Evolutionary conservation across 768 basidiomycete species (phyloP).

Genomic region (Calocybe cyanea): DNA sequence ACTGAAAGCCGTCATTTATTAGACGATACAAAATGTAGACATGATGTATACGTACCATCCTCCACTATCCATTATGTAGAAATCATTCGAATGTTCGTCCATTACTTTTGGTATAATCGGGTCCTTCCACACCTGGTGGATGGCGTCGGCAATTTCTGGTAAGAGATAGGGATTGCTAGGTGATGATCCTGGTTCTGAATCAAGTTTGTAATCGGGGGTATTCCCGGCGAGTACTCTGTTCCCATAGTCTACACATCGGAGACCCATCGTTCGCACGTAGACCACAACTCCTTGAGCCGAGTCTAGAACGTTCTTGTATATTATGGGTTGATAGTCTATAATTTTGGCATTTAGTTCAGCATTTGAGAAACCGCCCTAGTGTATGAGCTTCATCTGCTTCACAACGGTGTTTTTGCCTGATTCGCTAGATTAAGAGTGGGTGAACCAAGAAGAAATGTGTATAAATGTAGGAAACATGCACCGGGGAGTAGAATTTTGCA

Average conservation of each 20-base stretch:
- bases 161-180: no score
- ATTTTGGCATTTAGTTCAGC: no score
- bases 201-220: no score
- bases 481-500: slow-evolving; percentile 94
- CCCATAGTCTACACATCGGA: slow-evolving; percentile 57
- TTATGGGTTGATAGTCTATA: slow-evolving; percentile 62
- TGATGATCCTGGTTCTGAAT: no score
- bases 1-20: slow-evolving; percentile 32
- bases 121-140: slow-evolving; percentile 65
- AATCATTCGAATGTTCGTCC: slow-evolving; percentile 67
- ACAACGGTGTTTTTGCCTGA: slow-evolving; percentile 53
- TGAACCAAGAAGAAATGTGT: no score
- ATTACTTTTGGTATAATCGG: slow-evolving; percentile 49
- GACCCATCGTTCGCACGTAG: slow-evolving; percentile 73
- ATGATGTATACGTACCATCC: slow-evolving; percentile 58
- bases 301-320: slow-evolving; percentile 77
- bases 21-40: background rate
- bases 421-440: no score
- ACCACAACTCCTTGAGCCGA: slow-evolving; percentile 76
- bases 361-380: slow-evolving; percentile 74
- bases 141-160: slow-evolving; percentile 65
- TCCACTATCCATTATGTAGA: slow-evolving; percentile 96
- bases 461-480: slow-evolving; percentile 32
- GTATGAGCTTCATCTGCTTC: slow-evolving; percentile 91
- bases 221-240: slow-evolving; percentile 63